Evolutionary conservation across 2,329 filamentous ascomycete species (phyloP), one percentile per base, ranked within the genome.

Genomic region (Leptographium radiaticola): DNA sequence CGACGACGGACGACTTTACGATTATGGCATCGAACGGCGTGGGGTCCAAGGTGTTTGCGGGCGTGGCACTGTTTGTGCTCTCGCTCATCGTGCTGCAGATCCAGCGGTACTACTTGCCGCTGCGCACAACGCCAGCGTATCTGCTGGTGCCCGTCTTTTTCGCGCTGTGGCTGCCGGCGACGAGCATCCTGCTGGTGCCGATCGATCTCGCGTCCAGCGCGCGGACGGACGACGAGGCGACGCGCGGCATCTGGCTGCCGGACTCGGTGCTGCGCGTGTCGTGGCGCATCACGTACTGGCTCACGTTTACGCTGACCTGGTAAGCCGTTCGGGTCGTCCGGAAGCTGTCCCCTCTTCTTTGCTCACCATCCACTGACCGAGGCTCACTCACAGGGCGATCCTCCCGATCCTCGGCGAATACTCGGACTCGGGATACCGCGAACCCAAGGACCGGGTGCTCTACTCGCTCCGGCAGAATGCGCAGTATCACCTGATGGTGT

Each of bases 271-370:
- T 96, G 49, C 74, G 94, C 63, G 88, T 96, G 30, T 85, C 86
- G 55, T 98, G 93, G 93, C 81, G 91, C 65, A 91, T 98, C 59
- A 85, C 86, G 20, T 98, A 98, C 71, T 98, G 93, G 93, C 75
- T 98, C 53, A 97, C 91, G 0, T 98, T 98, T 70, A 82, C 84
- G 51, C 71, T 98, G 64, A 97, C 91, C 54, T 98, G 93, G 93
- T 91, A 73, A 51, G 45, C 20, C 12, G 45, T 53, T 46, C 49
- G 4, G 4, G 1, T 15, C 8, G 3, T n/a, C 2, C 20, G 5
- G 25, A 20, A 25, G 13, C 7, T 15, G 7, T 16, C n/a, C 30
- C 7, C 33, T 38, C n/a, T 43, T 6, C 53, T 18, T 42, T 18
- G 12, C 12, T 16, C n/a, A 6, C 12, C 38, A 40, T 40, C 38